Evolutionary conservation across 192 early-diverging fungal genomes (phyloP), one percentile per base, ranked within the genome.

Genomic region (Diversispora epigaea): DNA sequence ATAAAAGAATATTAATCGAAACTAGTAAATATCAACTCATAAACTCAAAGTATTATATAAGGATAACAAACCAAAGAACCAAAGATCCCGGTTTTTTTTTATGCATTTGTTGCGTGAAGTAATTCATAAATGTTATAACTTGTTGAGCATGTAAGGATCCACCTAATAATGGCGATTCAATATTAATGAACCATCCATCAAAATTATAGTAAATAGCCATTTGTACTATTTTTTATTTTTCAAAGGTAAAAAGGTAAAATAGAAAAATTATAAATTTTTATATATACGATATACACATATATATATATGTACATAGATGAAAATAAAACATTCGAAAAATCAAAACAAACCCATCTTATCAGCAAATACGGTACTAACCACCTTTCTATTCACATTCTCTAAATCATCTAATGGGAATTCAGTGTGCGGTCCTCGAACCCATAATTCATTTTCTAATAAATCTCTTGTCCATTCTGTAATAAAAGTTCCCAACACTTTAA

Each of bases 161-260:
- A 15, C 77, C 77, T 39, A 76, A 54, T 22, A 86, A 78, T 40
- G 73, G 79, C 22, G 80, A 78, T 80, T 91, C 90, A 55, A 91
- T 86, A 67, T 91, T 91, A 60, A 91, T 81, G 25, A 91, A 81
- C 80, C 80, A 81, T 1, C 90, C 90, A 78, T 91, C 90, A 82
- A 91, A 91, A 50, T 77, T 73, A 76, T 89, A 91, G 75, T 88
- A 85, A 9, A 80, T 69, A 7, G 90, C 87, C 44, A 91, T 60
- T 10, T 82, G 82, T 4, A 91, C 87, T 80, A 79, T 47, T 19
- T 40, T 22, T 19, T 63, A 57, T 44, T 60, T 68, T 49, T 25
- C 41, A 39, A 50, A n/a, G 10, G 21, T 11, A 57, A 50, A 70
- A 57, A 47, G 46, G 6, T 45, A 14, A 54, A 32, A 32, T 32